phyloP scores from a whole-genome alignment of 2,329 filamentous ascomycete species.

The Aspergillaceae sp. region DNA sequence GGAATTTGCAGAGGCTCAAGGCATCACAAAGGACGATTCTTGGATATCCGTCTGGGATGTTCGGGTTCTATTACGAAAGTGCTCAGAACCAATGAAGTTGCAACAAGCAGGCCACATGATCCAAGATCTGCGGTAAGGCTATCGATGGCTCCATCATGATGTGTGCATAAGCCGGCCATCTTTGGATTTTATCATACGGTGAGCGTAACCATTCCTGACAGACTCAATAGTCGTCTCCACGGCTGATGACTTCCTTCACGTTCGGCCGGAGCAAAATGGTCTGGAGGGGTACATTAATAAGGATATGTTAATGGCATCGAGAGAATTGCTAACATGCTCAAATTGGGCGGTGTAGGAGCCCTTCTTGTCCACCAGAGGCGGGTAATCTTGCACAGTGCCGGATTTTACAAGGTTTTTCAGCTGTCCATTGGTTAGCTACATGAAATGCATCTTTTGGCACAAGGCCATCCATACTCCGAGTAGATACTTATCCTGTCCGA shows the following conservation, averaged over 20 bases:
- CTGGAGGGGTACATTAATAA: conserved; percentile 18
- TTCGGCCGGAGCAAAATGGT: conserved; percentile 41
- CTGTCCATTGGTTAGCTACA: conserved; percentile 24
- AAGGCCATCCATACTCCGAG: conserved; percentile 41
- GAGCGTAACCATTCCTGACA: too few relatives aligned
- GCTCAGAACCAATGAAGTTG: too few relatives aligned
- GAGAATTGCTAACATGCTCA: conserved; percentile 42
- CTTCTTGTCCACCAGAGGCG: conserved; percentile 48
- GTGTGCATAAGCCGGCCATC: too few relatives aligned
- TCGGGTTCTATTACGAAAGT: too few relatives aligned
- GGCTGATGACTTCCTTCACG: conserved; percentile 46
- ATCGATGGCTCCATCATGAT: too few relatives aligned
- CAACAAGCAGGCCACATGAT: too few relatives aligned
- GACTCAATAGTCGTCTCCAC: conserved; percentile 43
- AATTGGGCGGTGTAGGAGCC: conserved; percentile 58
- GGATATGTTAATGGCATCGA: conserved; percentile 3
- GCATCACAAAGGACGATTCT: too few relatives aligned
- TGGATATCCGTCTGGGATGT: too few relatives aligned
- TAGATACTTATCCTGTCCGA: conserved; percentile 53
- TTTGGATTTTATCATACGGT: too few relatives aligned
- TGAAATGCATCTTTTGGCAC: background rate
- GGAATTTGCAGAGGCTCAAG: too few relatives aligned
- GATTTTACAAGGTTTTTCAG: conserved; percentile 50
- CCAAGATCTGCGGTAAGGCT: too few relatives aligned
- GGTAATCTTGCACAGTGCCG: conserved; percentile 50